Percentiles rank a stretch among this genome's conserved stretches.
Evolutionary conservation across 2,329 filamentous ascomycete species (phyloP).

Genomic region (Pseudopyrenochaeta lycopersici): DNA sequence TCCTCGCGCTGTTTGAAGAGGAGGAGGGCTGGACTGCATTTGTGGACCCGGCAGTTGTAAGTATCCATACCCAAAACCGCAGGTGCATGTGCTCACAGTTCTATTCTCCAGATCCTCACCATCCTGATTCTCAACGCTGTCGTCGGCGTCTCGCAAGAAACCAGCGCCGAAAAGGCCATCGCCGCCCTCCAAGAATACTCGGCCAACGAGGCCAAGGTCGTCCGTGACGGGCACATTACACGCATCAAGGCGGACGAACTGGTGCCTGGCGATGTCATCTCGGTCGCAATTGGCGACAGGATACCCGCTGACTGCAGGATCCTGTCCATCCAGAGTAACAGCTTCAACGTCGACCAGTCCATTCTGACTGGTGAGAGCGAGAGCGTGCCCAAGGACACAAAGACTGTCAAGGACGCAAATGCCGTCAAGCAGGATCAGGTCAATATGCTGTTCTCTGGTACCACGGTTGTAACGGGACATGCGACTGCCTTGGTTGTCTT

Average conservation of each 20-base stretch:
- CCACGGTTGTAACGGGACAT: constrained; percentile 93
- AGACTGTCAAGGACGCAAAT: constrained; percentile 74
- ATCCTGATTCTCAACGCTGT: constrained; percentile 97
- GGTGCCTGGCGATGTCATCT: constrained; percentile 92
- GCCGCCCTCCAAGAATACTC: constrained; percentile 98
- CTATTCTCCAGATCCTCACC: constrained; percentile 78
- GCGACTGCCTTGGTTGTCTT: constrained; percentile 90
- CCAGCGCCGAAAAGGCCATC: constrained; percentile 97
- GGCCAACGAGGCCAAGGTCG: constrained; percentile 93
- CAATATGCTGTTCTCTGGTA: constrained; percentile 99
- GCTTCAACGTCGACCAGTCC: constrained; percentile 94
- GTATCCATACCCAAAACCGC: constrained; percentile 49
- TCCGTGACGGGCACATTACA: constrained; percentile 82
- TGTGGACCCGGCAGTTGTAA: constrained; percentile 91
- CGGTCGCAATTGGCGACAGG: constrained; percentile 87
- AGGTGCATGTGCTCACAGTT: constrained; percentile 19
- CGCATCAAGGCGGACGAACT: constrained; percentile 95
- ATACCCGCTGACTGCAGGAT: constrained; percentile 95
- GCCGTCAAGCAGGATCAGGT: constrained; percentile 97
- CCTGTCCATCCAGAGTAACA: constrained; percentile 92
- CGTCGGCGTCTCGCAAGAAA: constrained; percentile 98
- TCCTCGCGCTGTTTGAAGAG: constrained; percentile 90
- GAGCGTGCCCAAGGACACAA: constrained; percentile 87
- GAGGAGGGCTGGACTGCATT: constrained; percentile 96
- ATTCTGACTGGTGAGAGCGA: constrained; percentile 98